Percentiles rank a stretch among this genome's conserved stretches.
Evolutionary conservation across 2,329 filamentous ascomycete genomes (phyloP).

Genomic region (Neocucurbitaria cava): DNA sequence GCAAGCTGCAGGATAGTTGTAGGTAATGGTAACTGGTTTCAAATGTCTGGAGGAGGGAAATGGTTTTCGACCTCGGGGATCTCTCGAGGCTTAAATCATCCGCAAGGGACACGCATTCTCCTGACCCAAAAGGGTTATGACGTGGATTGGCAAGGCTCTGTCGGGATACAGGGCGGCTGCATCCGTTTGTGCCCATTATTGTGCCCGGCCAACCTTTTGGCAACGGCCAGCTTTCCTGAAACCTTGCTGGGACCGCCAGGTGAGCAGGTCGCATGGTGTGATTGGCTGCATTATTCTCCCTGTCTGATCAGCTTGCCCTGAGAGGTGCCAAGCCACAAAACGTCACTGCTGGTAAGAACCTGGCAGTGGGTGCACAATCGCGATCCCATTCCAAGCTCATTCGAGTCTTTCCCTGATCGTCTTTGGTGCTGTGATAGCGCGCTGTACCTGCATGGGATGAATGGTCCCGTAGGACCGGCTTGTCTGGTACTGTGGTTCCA

Average conservation of each 20-base stretch:
- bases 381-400: slow-evolving; percentile 23
- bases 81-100: slow-evolving; percentile 17
- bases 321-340: slow-evolving; percentile 30
- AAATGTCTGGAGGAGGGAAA: slow-evolving; percentile 1
- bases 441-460: slow-evolving; percentile 36
- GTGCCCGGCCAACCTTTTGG: slow-evolving; percentile 12
- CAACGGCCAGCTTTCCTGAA: slow-evolving; percentile 11
- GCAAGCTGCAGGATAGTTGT: slow-evolving; percentile 14
- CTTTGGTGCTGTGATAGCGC: slow-evolving; percentile 16
- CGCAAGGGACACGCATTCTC: slow-evolving; percentile 21
- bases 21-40: slow-evolving; percentile 5
- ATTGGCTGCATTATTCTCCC: slow-evolving; percentile 28
- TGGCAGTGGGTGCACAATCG: slow-evolving; percentile 25
- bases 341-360: slow-evolving; percentile 33
- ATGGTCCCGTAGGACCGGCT: slow-evolving; percentile 1
- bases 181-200: slow-evolving; percentile 15
- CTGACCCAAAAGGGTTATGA: slow-evolving; percentile 31
- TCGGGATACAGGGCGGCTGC: slow-evolving; percentile 22
- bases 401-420: slow-evolving; percentile 23
- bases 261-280: slow-evolving; percentile 4
- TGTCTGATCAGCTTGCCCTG: slow-evolving; percentile 24
- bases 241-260: slow-evolving; percentile 18
- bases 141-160: slow-evolving; percentile 23
- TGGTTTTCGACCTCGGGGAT: not conserved
- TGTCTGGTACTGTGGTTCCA: not conserved